These are phyloP conservation scores for Aspergillus avenaceus DNA, from an alignment of 495 filamentous ascomycete species.

Conservation along the genomic window DNA sequence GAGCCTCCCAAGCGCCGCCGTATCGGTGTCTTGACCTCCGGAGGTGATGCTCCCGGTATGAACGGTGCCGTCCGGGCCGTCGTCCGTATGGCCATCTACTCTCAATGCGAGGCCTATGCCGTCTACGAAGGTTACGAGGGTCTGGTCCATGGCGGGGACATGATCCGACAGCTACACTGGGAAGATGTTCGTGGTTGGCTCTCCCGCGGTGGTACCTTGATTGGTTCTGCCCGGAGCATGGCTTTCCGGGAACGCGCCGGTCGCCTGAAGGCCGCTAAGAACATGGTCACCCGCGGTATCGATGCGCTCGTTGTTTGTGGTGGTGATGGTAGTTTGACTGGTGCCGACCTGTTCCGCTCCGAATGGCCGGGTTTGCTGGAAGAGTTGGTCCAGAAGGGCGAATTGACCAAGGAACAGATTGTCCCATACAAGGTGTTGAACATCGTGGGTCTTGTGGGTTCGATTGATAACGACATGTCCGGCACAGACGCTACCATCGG, in stretches of 20 bases:
- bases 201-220: conserved; percentile 92
- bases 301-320: conserved; percentile 96
- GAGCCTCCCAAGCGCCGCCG: conserved; percentile 60
- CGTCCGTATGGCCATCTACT: conserved; percentile 84
- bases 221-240: conserved; percentile 90
- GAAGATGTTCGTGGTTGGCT: conserved; percentile 93
- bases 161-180: conserved; percentile 87
- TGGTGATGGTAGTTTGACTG: conserved; percentile 95
- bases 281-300: conserved; percentile 87
- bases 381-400: conserved; percentile 69
- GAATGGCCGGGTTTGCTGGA: conserved; percentile 87
- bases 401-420: conserved; percentile 66
- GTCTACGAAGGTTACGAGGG: conserved; percentile 97
- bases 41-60: conserved; percentile 98
- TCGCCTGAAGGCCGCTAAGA: conserved; percentile 80
- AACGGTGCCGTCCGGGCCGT: conserved; percentile 92
- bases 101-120: conserved; percentile 81
- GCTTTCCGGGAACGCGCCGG: conserved; percentile 84
- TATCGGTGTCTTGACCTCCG: conserved; percentile 94
- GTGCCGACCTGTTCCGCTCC: conserved; percentile 85
- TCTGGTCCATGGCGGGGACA: conserved; percentile 79
- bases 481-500: conserved; percentile 97
- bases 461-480: conserved; percentile 98
- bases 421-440: conserved; percentile 76
- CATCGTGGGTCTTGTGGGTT: conserved; percentile 93